phyloP scores from a whole-genome alignment of 2,329 filamentous ascomycete species.

The Penicillium frequentans region DNA sequence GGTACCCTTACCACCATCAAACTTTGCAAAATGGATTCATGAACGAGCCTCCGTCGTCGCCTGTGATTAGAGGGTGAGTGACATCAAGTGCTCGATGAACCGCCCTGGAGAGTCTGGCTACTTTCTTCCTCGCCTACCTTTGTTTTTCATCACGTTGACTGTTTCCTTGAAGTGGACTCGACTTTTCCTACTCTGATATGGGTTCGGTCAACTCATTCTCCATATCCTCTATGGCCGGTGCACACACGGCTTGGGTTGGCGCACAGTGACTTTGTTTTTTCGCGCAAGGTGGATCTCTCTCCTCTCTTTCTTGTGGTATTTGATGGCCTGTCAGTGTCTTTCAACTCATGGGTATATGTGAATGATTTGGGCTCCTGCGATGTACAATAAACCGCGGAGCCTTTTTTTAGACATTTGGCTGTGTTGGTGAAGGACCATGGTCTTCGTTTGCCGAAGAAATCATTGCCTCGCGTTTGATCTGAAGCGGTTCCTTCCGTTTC shows the following conservation, averaged over 20 bases:
- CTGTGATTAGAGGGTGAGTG: constrained; percentile 30
- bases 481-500: constrained; percentile 7
- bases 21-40: constrained; percentile 21
- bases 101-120: constrained; percentile 14
- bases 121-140: constrained; percentile 3
- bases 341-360: not conserved
- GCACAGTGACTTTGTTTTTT: constrained; percentile 13
- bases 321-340: constrained; percentile 1
- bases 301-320: not conserved
- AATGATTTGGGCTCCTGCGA: constrained; percentile 27
- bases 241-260: constrained; percentile 16
- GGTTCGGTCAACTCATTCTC: constrained; percentile 12
- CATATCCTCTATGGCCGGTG: constrained; percentile 9
- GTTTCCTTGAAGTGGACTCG: constrained; percentile 18
- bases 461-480: constrained; percentile 15
- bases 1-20: constrained; percentile 23
- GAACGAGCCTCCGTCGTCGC: constrained; percentile 26
- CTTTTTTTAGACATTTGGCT: not conserved
- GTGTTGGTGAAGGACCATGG: not conserved
- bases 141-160: constrained; percentile 17
- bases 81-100: constrained; percentile 17
- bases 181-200: constrained; percentile 14
- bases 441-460: constrained; percentile 11
- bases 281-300: constrained; percentile 1
- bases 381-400: constrained; percentile 37